A percentile compares a stretch with the other conserved stretches of the same genome.
Evolutionary conservation across 2,329 filamentous ascomycete species (phyloP).

Genomic region (Waltergamsia citrina): DNA sequence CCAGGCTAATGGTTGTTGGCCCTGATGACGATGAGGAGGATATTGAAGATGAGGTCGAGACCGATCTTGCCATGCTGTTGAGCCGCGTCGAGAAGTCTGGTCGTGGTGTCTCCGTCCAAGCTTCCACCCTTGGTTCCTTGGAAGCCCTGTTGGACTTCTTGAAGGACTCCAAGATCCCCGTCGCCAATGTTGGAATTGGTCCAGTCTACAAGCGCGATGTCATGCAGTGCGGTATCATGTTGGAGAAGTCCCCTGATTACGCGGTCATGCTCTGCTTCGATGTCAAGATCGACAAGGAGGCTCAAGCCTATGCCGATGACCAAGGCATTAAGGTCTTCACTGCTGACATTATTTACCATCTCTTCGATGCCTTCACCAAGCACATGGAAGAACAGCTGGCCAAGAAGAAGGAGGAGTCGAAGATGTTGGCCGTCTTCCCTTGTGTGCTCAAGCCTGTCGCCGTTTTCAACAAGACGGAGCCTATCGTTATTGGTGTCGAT

Average conservation of each 20-base stretch:
- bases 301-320: conserved; percentile 81
- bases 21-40: conserved; percentile 96
- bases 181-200: conserved; percentile 93
- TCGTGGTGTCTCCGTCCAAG: conserved; percentile 92
- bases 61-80: conserved; percentile 83
- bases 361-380: conserved; percentile 93
- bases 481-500: conserved; percentile 92
- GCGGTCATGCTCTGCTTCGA: conserved; percentile 99
- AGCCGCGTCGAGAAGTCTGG: conserved; percentile 86
- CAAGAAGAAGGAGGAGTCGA: conserved; percentile 92
- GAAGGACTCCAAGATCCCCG: conserved; percentile 91
- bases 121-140: conserved; percentile 91
- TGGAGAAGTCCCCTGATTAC: conserved; percentile 89
- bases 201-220: conserved; percentile 98
- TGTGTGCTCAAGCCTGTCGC: conserved; percentile 84
- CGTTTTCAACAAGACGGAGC: conserved; percentile 96
- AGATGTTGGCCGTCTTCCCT: conserved; percentile 93
- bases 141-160: conserved; percentile 96
- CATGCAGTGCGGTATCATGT: conserved; percentile 89
- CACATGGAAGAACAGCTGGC: conserved; percentile 83
- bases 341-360: conserved; percentile 97
- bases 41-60: conserved; percentile 91
- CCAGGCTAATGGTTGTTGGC: conserved; percentile 85
- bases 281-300: conserved; percentile 98
- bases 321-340: conserved; percentile 97